Base-by-base conservation (phyloP, 2,329 filamentous ascomycete genomes). In the Ophidiomyces ophidiicola region DNA sequence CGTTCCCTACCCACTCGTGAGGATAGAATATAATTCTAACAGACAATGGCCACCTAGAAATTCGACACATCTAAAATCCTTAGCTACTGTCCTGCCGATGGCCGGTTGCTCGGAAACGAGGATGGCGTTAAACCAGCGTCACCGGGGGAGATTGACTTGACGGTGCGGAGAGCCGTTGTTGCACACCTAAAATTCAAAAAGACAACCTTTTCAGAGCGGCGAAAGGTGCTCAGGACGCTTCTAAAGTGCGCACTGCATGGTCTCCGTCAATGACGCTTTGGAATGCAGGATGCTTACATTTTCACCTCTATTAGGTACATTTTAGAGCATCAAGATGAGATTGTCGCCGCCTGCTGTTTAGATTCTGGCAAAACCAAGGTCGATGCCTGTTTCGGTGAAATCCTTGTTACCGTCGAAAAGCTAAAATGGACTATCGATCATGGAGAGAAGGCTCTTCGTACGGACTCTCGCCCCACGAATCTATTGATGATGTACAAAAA, bases 321-420 rank as follows among this genome's bases (percentile, higher is more conserved):
- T 6, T 72, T 98, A 43, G 82, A 92, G 48, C 81, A 96, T 56
- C 86, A 94, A 58, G 81, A 88, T 48, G 71, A 80, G 18, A 92
- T 98, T 50, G 87, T 85, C 52, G 73, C 76, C 11, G 76, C 85
- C 20, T 88, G 87, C 35, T 92, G 84, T 54, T 70, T 94, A 24
- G 90, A 98, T 62, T 92, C 84, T 29, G 90, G 90, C 47, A 98
- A 98, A 70, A 94, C 92, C 1, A 82, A 88, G 68, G 78, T 96
- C 26, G 90, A 98, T 62, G 90, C 88, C 1, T 79, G 82, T 50
- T 78, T 98, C 41, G 90, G 90, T 37, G 90, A 98, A 69, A 87
- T 96, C 47, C 70, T 98, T 40, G 86, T 94, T 29, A 94, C 90
- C 5, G 78, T 74, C 0, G 90, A 96, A 68, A 94, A 94, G 67